These are phyloP conservation scores for Saccharomyces hybrid DNA, from an alignment of 1,139 yeast genomes.

Conservation along the genomic window DNA sequence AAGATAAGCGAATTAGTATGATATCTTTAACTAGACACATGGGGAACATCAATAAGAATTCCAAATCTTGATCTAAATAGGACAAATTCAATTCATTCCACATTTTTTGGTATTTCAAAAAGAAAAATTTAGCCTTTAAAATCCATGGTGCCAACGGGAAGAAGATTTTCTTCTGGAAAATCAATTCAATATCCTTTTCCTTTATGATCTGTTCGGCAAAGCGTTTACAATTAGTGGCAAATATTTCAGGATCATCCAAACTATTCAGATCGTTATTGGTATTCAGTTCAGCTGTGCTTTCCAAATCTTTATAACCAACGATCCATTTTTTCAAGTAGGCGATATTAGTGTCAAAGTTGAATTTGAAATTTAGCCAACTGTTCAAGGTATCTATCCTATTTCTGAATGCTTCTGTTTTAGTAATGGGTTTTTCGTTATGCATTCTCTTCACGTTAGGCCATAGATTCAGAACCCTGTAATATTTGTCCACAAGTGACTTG, in stretches of 20 bases:
- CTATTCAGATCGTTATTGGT: slow-evolving; percentile 22
- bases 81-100: slow-evolving; percentile 71
- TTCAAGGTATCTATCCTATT: slow-evolving; percentile 66
- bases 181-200: slow-evolving; percentile 70
- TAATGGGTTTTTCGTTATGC: slow-evolving; percentile 68
- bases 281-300: slow-evolving; percentile 34
- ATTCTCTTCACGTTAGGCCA: slow-evolving; percentile 80
- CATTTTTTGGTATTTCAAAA: slow-evolving; percentile 52
- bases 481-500: slow-evolving; percentile 44
- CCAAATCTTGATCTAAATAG: slow-evolving; percentile 57
- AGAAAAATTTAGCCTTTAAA: slow-evolving; percentile 68
- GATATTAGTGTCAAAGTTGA: slow-evolving; percentile 55
- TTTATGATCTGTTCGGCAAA: slow-evolving; percentile 82
- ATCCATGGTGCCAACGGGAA: slow-evolving; percentile 43
- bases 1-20: slow-evolving; percentile 63
- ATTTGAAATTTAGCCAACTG: slow-evolving; percentile 77
- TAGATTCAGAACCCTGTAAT: slow-evolving; percentile 61
- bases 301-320: slow-evolving; percentile 65
- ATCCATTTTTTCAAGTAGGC: slow-evolving; percentile 56
- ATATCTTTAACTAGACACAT: slow-evolving; percentile 74
- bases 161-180: slow-evolving; percentile 47
- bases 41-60: slow-evolving; percentile 67
- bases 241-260: slow-evolving; percentile 5
- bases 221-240: slow-evolving; percentile 44
- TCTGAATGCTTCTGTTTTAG: slow-evolving; percentile 58